Evolutionary conservation across 371 early-diverging fungal species (phyloP), one percentile per base, ranked within the genome.

Genomic region (Neoconidiobolus thromboides): DNA sequence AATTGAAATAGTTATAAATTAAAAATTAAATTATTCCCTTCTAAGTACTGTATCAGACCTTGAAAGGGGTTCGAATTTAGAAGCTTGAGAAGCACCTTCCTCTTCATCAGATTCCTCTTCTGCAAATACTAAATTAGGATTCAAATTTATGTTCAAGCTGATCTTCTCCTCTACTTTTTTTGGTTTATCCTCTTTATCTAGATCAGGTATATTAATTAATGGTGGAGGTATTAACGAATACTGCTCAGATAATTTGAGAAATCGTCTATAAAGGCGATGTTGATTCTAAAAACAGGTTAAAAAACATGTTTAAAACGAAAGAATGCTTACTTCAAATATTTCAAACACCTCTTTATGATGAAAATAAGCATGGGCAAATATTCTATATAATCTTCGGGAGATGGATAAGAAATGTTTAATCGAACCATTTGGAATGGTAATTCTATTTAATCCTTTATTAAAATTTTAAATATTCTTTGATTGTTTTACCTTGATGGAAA

Each of bases 321-420:
- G 55, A 58, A 26, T 26, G 26, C 26, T 26, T 72, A 76, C 85
- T 73, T 95, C 93, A 64, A 88, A 91, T 2, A 72, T 76, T 57
- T 85, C 82, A 70, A 93, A 96, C 7, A 86, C 67, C 61, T 86
- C 87, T 9, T 85, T 73, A 68, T 96, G 96, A 68, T 91, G 91
- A 64, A 78, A 91, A 66, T 83, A 96, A 1, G 92, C 81, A 68
- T 96, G 96, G 0, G 93, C 92, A 74, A 96, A 93, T 4, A 96
- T 82, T n/a, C 96, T 80, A 65, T 96, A 93, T 6, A 93, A 75
- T 40, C 96, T 69, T 43, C 96, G 76, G 2, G 91, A 87, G 63
- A 93, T 87, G 5, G 83, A 81, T 66, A 86, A 81, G 62, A 89
- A 88, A 61, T 91, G 87, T 64, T 89, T 88, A 36, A 82, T 57